These are phyloP conservation scores for Claviceps purpurea DNA, from an alignment of 2,329 filamentous ascomycete species.

Conservation along the genomic window DNA sequence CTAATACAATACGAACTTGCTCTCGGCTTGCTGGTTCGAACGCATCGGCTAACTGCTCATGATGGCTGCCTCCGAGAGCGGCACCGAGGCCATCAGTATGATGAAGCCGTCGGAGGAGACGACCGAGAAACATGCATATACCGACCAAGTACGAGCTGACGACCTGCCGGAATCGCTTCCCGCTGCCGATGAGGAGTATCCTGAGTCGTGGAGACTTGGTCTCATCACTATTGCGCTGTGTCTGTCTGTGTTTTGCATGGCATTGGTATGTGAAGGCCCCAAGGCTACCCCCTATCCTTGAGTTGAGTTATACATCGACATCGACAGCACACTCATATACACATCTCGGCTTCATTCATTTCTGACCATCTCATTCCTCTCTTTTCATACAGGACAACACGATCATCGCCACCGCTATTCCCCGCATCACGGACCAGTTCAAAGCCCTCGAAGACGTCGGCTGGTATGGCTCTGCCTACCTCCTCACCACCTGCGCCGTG, in stretches of 20 bases:
- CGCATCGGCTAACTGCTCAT: neutral
- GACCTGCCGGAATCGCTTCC: neutral
- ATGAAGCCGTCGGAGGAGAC: neutral
- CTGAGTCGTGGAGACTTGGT: constrained; percentile 3
- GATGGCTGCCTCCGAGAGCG: constrained; percentile 1
- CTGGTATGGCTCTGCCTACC: constrained; percentile 14
- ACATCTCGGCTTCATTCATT: too few species aligned
- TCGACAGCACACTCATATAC: too few species aligned
- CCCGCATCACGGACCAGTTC: constrained; percentile 16
- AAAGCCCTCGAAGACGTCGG: constrained; percentile 6
- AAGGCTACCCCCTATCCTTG: neutral
- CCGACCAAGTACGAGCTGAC: neutral
- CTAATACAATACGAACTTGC: too few species aligned
- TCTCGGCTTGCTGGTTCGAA: too few species aligned
- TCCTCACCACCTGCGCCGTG: constrained; percentile 25
- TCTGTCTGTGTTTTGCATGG: constrained; percentile 6
- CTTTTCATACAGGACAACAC: constrained; percentile 17
- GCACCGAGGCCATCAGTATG: neutral
- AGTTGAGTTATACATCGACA: too few species aligned
- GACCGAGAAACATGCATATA: neutral
- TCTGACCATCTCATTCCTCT: too few species aligned
- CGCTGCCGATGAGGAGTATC: constrained; percentile 1
- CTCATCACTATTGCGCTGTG: constrained; percentile 7
- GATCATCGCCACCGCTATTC: constrained; percentile 24
- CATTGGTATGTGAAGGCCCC: constrained; percentile 2